Base-by-base conservation (phyloP, 108 stramenopile species). In the Pseudonitzschia multiseries region DNA sequence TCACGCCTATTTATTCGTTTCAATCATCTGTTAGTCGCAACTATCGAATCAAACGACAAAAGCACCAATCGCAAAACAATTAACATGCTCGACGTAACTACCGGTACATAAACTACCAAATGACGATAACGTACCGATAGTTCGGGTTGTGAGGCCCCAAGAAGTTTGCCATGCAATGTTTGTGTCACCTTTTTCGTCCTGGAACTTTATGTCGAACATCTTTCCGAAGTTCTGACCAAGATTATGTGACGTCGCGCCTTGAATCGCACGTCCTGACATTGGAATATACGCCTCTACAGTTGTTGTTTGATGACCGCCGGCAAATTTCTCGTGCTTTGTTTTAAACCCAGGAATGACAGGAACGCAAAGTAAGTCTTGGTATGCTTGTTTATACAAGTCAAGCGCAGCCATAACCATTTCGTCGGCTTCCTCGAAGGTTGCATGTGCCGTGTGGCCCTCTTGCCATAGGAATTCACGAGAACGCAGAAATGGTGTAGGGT, bases 391-490 rank as follows among this genome's bases (percentile, higher is more conserved):
- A 84, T 99, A 99, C 65, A 98, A 87, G 60, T 98, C 97, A 51
- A 99, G 86, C 10, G 97, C 96, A 63, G 94, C 83, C 82, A 94
- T 86, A 22, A 99, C 99, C 96, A 97, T 98, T 54, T 80, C 76
- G 75, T 99, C 84, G 13, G 99, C 96, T 67, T 99, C 99, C 46
- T 97, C 98, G 71, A 84, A 94, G 32, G 88, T 88, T 17, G 96
- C 88, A 84, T 99, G 98, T 26, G 99, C 99, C 43, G 99, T 98
- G 89, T 99, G 99, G 20, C 99, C 99, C 82, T 99, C 98, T 80
- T 99, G 98, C 99, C 99, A 99, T 52, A 99, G 82, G 77, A 99
- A 99, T 83, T 99, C 98, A 48, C 98, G 83, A 26, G 95, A 92
- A 57, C 99, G 83, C 36, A 99, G 81, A 66, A 99, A 99, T 0